Evolutionary conservation across 2,329 filamentous ascomycete species (phyloP), one percentile per base, ranked within the genome.

Genomic region (Alternaria gaisen): DNA sequence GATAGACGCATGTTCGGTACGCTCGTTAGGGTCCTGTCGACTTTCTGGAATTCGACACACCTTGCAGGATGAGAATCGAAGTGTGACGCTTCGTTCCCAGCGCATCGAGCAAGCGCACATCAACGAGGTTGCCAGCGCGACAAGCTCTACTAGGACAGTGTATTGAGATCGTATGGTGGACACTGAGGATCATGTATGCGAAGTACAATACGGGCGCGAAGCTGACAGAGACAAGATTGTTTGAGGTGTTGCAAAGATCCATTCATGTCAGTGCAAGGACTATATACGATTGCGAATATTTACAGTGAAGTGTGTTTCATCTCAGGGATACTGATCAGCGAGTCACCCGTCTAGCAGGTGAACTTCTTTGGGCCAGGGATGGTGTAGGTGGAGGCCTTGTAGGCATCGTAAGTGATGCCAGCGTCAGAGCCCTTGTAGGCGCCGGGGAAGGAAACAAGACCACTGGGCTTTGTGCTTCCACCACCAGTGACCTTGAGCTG

Each of bases 401-500:
- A 87, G 18, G 83, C 73, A 69, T 86, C 81, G 62, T 84, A 86
- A 12, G 81, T 83, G 54, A 87, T 80, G 0, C 85, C 85, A 0
- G 84, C 74, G 59, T 86, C 85, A 18, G 73, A 78, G 2, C 70
- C 73, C 67, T 81, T 80, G 68, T 87, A 87, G 1, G 83, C 85
- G 7, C 85, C 85, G 0, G 85, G 85, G 74, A 87, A 85, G 2
- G 80, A 67, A 16, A 87, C 85, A 14, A 77, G 66, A n/a, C 62
- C 64, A 4, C 74, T 70, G 1, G 82, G 81, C 1, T 73, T 77
- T 8, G 79, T 81, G 51, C 70, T 81, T 7, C 84, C 84, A 22
- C 80, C 77, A 16, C 85, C 84, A 1, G 82, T 83, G 22, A 87
- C 83, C 69, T 86, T 78, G 24, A 87, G 79, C 73, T 87, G 85